Percentiles rank a stretch among this genome's conserved stretches.
These are phyloP conservation scores for Fusarium musae DNA, from an alignment of 2,329 filamentous ascomycete species.

Conservation along the genomic window DNA sequence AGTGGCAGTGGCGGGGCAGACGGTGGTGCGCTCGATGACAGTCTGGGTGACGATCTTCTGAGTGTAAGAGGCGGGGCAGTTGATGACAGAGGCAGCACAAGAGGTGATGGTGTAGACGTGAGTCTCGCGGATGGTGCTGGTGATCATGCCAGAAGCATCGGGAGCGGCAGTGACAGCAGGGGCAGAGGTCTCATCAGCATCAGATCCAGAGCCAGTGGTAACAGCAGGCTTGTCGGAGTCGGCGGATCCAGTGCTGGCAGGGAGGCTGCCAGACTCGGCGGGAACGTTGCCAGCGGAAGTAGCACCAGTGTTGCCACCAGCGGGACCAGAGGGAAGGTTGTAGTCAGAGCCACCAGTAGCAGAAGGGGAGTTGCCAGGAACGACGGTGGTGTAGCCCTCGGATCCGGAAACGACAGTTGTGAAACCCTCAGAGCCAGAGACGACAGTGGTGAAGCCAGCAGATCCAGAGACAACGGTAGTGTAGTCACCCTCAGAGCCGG, in stretches of 20 bases:
- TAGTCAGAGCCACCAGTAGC: neutral
- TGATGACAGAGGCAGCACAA: constrained; percentile 51
- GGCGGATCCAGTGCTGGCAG: constrained; percentile 1
- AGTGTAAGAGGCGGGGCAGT: constrained; percentile 53
- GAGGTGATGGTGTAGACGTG: constrained; percentile 49
- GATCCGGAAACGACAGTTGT: constrained; percentile 8
- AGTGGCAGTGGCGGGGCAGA: constrained; percentile 40
- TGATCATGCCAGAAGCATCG: constrained; percentile 31
- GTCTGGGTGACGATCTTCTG: constrained; percentile 46
- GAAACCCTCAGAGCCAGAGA: constrained; percentile 15
- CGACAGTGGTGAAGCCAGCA: constrained; percentile 12
- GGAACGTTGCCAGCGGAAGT: constrained; percentile 5
- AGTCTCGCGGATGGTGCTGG: constrained; percentile 39
- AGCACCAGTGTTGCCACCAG: neutral
- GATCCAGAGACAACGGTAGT: constrained; percentile 14
- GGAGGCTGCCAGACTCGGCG: constrained; percentile 9
- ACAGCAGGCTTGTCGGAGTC: neutral
- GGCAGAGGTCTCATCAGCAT: constrained; percentile 18
- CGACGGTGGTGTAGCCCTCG: constrained; percentile 1
- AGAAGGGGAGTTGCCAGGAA: neutral
- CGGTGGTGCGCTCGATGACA: constrained; percentile 31
- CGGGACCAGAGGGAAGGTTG: neutral
- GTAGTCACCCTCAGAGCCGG: constrained; percentile 14
- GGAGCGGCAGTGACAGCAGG: constrained; percentile 13
- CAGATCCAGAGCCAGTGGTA: constrained; percentile 10